Evolutionary conservation across 352 stramenopile species (phyloP), one percentile per base, ranked within the genome.

Genomic region (Globisporangium irregulare): DNA sequence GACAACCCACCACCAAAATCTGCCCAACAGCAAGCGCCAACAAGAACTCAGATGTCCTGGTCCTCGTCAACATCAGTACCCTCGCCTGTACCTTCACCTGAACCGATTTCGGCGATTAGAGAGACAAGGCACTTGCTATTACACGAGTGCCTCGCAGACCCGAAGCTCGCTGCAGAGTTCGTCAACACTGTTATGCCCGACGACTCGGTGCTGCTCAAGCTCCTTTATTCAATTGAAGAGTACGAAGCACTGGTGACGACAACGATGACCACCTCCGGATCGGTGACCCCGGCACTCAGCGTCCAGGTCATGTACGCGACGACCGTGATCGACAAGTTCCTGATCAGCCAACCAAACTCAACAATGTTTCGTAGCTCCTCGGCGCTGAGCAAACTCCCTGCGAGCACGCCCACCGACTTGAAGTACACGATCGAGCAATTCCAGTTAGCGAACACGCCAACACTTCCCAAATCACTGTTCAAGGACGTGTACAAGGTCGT

Each of bases 191-290:
- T 70, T 18, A 50, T 85, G 25, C 73, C 78, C 6, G 67, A 73
- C 1, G 73, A 85, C 29, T 67, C 74, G n/a, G 70, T 66, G 29
- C 58, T 82, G 10, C 70, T 85, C 7, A 70, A 72, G 51, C 51
- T 82, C 15, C 46, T 81, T 8, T 82, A 80, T 36, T 82, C 75
- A 0, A 76, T 85, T 46, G 71, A 85, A 43, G 78, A 85, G 43
- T 82, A 75, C 46, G 75, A 85, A 36, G 56, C 66, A n/a, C 68
- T 82, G n/a, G 66, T 77, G 4, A 77, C 70, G 24, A 62, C 50
- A 24, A 50, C 41, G 2, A 2, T 3, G 15, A 4, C 43, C 15
- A 51, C 43, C 14, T 22, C 43, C 18, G 18, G 22, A 3, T 10
- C 43, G 4, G 77, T 64, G 24, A 57, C 51, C 1, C 66, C 69